phyloP scores from a whole-genome alignment of 148 eudicot genomes.

The Amaranthus cruentus region DNA sequence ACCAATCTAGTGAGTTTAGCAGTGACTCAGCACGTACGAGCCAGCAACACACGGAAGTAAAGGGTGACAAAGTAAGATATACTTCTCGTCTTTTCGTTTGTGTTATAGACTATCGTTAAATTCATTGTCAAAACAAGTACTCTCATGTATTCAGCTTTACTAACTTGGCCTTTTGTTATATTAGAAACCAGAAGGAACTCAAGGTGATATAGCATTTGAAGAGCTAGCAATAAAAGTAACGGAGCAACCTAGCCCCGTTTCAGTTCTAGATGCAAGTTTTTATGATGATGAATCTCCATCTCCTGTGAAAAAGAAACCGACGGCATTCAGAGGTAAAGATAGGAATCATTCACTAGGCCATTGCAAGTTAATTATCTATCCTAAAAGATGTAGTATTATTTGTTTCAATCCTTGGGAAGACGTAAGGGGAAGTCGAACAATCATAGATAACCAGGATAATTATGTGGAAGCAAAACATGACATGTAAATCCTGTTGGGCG shows the following conservation, averaged over 20 bases:
- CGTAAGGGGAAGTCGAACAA: too few relatives aligned
- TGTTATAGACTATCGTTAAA: background rate
- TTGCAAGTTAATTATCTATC: background rate
- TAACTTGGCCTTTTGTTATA: constrained; percentile 5
- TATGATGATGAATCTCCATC: constrained; percentile 67
- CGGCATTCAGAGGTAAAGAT: constrained; percentile 47
- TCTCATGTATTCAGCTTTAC: background rate
- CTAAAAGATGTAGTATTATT: background rate
- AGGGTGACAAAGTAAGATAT: constrained; percentile 22
- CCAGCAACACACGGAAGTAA: constrained; percentile 33
- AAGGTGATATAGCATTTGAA: constrained; percentile 31
- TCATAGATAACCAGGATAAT: background rate
- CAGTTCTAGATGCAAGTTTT: constrained; percentile 68
- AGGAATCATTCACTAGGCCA: background rate
- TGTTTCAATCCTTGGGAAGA: background rate
- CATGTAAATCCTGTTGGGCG: too few relatives aligned
- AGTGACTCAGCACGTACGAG: constrained; percentile 28
- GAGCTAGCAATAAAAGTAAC: constrained; percentile 29
- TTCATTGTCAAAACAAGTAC: background rate
- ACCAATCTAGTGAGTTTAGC: constrained; percentile 28
- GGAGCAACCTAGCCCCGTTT: constrained; percentile 93
- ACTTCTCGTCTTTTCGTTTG: background rate
- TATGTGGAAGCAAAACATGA: too few relatives aligned
- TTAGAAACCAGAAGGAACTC: constrained; percentile 40
- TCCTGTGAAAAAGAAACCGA: constrained; percentile 60